Conservation (phyloP, 1,139 yeast genomes). For the Sugiyamaella novakii region DNA sequence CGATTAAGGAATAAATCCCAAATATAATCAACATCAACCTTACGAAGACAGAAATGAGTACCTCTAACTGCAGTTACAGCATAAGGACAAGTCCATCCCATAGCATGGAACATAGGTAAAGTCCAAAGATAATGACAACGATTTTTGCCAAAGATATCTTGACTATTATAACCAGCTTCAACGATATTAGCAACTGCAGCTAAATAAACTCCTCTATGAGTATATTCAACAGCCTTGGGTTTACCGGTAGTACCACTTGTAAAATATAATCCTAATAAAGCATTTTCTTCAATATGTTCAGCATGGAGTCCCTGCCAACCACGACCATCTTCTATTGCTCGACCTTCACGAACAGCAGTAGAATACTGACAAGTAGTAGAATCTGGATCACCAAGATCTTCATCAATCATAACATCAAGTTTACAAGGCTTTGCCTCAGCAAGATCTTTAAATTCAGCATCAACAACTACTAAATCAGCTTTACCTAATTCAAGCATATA, state of each 20-base stretch:
- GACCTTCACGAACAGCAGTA: constrained; percentile 35
- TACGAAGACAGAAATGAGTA: constrained; percentile 43
- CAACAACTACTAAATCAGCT: constrained; percentile 42
- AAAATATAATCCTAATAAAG: constrained; percentile 46
- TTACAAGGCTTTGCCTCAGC: constrained; percentile 28
- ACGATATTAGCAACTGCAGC: constrained; percentile 41
- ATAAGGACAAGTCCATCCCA: constrained; percentile 47
- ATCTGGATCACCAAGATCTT: constrained; percentile 34
- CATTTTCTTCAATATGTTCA: constrained; percentile 40
- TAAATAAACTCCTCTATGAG: constrained; percentile 50
- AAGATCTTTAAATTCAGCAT: constrained; percentile 39
- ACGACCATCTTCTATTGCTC: constrained; percentile 20
- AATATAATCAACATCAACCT: constrained; percentile 42
- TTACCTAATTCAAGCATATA: constrained; percentile 41
- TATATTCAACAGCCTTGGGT: constrained; percentile 73
- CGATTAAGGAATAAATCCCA: constrained; percentile 41
- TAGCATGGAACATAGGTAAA: constrained; percentile 46
- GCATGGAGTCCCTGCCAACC: constrained; percentile 36
- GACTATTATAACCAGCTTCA: constrained; percentile 41
- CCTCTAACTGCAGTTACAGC: constrained; percentile 46
- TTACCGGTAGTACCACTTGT: constrained; percentile 80
- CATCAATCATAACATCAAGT: constrained; percentile 37
- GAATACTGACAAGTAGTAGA: constrained; percentile 33
- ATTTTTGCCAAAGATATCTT: constrained; percentile 36
- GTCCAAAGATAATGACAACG: constrained; percentile 45